These are phyloP conservation scores for Paradendryphiella salina DNA, from an alignment of 2,329 filamentous ascomycete genomes.

Conservation along the genomic window DNA sequence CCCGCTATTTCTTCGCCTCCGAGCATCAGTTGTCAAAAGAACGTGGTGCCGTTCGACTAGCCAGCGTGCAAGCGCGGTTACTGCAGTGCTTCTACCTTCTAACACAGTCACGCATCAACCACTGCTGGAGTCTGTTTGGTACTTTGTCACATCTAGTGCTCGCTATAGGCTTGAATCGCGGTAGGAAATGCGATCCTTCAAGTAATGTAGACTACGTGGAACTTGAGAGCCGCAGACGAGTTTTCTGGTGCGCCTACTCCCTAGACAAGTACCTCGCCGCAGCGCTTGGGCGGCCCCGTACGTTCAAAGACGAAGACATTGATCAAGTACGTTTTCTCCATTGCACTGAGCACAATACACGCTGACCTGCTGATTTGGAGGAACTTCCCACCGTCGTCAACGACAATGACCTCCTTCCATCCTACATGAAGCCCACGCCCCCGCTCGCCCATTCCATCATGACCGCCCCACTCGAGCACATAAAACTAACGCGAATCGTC, in stretches of 20 bases:
- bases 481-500: slow-evolving; percentile 52
- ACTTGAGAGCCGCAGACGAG: slow-evolving; percentile 59
- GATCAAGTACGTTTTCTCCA: slow-evolving; percentile 56
- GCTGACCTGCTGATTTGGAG: slow-evolving; percentile 22
- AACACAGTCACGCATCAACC: slow-evolving; percentile 62
- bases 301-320: slow-evolving; percentile 66
- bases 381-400: slow-evolving; percentile 44
- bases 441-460: slow-evolving; percentile 46
- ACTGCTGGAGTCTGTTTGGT: slow-evolving; percentile 64
- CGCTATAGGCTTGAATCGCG: slow-evolving; percentile 52
- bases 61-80: slow-evolving; percentile 61
- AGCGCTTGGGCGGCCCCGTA: slow-evolving; percentile 63
- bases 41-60: slow-evolving; percentile 57
- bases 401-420: slow-evolving; percentile 37
- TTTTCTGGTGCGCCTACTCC: slow-evolving; percentile 67
- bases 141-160: slow-evolving; percentile 59
- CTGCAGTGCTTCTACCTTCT: slow-evolving; percentile 63
- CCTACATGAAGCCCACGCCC: slow-evolving; percentile 35
- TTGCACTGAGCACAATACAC: neutral
- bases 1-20: slow-evolving; percentile 51
- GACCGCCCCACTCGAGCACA: slow-evolving; percentile 53
- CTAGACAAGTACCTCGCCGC: slow-evolving; percentile 66
- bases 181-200: slow-evolving; percentile 39
- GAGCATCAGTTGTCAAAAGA: slow-evolving; percentile 55
- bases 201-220: slow-evolving; percentile 51